Evolutionary conservation across 257 asterid genomes (phyloP), one percentile per base, ranked within the genome.

Genomic region (Primulina tabacum): DNA sequence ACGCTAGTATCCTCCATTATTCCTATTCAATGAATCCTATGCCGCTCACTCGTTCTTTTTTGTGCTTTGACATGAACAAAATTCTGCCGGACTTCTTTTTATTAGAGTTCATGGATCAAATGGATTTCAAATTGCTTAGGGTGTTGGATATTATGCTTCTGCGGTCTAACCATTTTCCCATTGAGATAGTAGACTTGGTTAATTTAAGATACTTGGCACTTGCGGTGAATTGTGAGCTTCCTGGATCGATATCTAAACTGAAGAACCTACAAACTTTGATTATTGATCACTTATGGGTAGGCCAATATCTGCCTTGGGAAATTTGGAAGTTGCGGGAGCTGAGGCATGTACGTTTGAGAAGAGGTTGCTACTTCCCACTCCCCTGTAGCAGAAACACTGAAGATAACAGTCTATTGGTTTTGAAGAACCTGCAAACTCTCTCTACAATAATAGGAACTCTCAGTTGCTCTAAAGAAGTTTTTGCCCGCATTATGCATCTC

Each of bases 141-240:
- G 73, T 69, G 20, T 56, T 68, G 64, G 72, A 68, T 68, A 55
- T 68, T 68, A 34, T 50, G 55, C 55, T 68, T 56, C 35, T 68
- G 64, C 72, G 24, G 35, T 68, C 72, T 55, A 59, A 71, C 60
- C 61, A 38, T 71, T 60, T 71, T 47, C 68, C 75, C 6, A 30
- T 61, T 29, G 69, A 60, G 67, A 60, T 71, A 43, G 47, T 61
- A 14, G 62, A 71, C 47, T 50, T 71, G 35, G 33, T 71, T 43
- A 60, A 40, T 47, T 52, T 61, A 33, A 40, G 75, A 61, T 71
- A 40, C 60, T 28, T 71, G 68, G 75, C 75, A 10, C 33, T 61
- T 32, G 28, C 68, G 50, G 33, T 30, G 12, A 71, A 61, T 47
- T 71, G 62, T 11, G 75, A 43, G 62, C 68, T 71, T 32, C 75